Evolutionary conservation across 495 filamentous ascomycete species (phyloP).

Genomic region (Neurospora tetraspora): DNA sequence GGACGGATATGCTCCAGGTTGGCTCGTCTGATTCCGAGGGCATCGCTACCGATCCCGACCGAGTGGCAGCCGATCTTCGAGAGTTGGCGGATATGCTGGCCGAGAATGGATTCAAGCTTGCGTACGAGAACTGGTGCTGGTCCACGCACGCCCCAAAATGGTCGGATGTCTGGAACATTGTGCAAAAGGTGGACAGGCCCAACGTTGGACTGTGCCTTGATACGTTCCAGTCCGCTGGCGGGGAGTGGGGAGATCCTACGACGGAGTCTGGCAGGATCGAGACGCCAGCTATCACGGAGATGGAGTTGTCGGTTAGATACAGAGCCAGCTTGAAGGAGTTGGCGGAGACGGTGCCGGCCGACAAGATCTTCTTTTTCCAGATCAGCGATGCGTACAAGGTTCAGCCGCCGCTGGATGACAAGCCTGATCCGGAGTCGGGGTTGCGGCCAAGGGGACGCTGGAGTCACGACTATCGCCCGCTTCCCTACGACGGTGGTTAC

Average conservation of each 20-base stretch:
- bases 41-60: constrained; percentile 36
- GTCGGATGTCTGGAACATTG: constrained; percentile 59
- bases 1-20: constrained; percentile 69
- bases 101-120: constrained; percentile 45
- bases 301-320: constrained; percentile 41
- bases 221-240: constrained; percentile 69
- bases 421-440: constrained; percentile 26
- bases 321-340: constrained; percentile 45
- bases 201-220: constrained; percentile 75
- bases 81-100: constrained; percentile 56
- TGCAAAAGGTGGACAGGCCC: constrained; percentile 44
- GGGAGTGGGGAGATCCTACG: constrained; percentile 69
- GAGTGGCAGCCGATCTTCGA: constrained; percentile 50
- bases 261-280: constrained; percentile 49
- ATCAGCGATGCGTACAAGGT: constrained; percentile 70
- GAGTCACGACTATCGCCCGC: constrained; percentile 62
- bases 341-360: constrained; percentile 44
- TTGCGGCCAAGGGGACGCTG: constrained; percentile 53
- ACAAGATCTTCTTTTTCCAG: constrained; percentile 70
- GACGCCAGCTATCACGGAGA: constrained; percentile 3
- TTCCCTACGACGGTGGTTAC: constrained; percentile 65
- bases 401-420: constrained; percentile 37
- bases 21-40: constrained; percentile 58
- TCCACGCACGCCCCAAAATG: constrained; percentile 59
- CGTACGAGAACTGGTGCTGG: constrained; percentile 87